Evolutionary conservation across 805 yeast species (phyloP).

Genomic region (Saturnispora gosingensis): DNA sequence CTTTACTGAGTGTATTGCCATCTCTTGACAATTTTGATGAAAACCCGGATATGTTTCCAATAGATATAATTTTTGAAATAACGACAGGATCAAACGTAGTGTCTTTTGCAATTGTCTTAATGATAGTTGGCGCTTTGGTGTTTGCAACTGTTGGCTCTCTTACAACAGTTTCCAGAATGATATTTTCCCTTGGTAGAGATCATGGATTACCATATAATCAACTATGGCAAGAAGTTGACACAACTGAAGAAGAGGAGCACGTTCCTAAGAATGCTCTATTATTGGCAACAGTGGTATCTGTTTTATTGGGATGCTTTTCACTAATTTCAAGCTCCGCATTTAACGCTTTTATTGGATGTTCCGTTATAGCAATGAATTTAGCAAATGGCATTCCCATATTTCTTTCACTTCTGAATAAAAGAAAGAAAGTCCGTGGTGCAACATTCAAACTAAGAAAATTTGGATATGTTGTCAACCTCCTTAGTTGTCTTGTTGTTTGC

Average conservation of each 20-base stretch:
- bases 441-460: slow-evolving; percentile 52
- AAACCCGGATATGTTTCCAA: slow-evolving; percentile 67
- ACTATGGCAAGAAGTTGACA: slow-evolving; percentile 58
- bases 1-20: slow-evolving; percentile 63
- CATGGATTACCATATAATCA: slow-evolving; percentile 63
- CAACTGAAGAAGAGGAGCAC: slow-evolving; percentile 39
- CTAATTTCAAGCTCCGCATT: slow-evolving; percentile 65
- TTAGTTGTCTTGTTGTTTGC: slow-evolving; percentile 52
- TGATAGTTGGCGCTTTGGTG: slow-evolving; percentile 59
- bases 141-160: slow-evolving; percentile 75
- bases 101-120: slow-evolving; percentile 56
- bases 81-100: slow-evolving; percentile 62
- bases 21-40: slow-evolving; percentile 50
- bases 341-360: slow-evolving; percentile 76
- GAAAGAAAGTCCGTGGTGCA: slow-evolving; percentile 57
- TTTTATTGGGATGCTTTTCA: slow-evolving; percentile 53
- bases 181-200: slow-evolving; percentile 75
- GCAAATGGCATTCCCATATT: slow-evolving; percentile 73
- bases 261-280: slow-evolving; percentile 66
- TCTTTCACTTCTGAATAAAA: slow-evolving; percentile 47
- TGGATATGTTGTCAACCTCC: slow-evolving; percentile 55
- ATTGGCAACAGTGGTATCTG: slow-evolving; percentile 54
- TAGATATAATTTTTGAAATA: slow-evolving; percentile 62
- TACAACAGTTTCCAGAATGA: slow-evolving; percentile 76
- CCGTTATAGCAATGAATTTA: slow-evolving; percentile 63